Percentiles rank a stretch among this genome's conserved stretches.
phyloP scores from a whole-genome alignment of 768 basidiomycete species.

The Termitomyces sp. region DNA sequence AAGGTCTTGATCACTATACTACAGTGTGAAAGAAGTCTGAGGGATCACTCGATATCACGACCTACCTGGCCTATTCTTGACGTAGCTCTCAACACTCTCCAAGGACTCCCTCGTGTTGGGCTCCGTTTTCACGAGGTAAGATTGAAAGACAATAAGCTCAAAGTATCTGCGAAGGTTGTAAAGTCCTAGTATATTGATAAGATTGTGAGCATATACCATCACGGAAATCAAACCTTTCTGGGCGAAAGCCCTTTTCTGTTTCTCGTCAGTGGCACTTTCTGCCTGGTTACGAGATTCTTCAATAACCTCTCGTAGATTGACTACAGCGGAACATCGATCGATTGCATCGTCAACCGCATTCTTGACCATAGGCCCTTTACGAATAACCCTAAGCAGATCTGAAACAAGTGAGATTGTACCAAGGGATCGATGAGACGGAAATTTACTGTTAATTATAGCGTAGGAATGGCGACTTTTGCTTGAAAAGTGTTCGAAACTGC shows the following conservation, averaged over 20 bases:
- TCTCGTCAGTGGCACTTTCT: constrained; percentile 71
- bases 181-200: constrained; percentile 40
- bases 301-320: constrained; percentile 85
- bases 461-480: constrained; percentile 57
- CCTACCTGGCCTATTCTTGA: constrained; percentile 79
- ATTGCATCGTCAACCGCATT: constrained; percentile 81
- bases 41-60: neutral
- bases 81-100: constrained; percentile 76
- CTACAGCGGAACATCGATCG: constrained; percentile 77
- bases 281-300: constrained; percentile 77
- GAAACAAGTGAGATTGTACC: constrained; percentile 1
- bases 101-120: constrained; percentile 76
- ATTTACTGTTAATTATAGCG: constrained; percentile 84
- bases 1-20: constrained; percentile 87
- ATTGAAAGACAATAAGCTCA: constrained; percentile 82
- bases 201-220: neutral
- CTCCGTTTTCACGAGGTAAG: constrained; percentile 76
- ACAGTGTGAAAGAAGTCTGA: neutral
- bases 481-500: constrained; percentile 25
- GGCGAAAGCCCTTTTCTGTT: constrained; percentile 56
- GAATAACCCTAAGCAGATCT: constrained; percentile 56
- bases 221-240: constrained; percentile 56
- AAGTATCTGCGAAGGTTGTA: constrained; percentile 84
- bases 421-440: neutral
- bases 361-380: constrained; percentile 85